A percentile compares a stretch with the other conserved stretches of the same genome.
Conservation (phyloP, 805 yeast species). For the Osmozyma mogii region DNA sequence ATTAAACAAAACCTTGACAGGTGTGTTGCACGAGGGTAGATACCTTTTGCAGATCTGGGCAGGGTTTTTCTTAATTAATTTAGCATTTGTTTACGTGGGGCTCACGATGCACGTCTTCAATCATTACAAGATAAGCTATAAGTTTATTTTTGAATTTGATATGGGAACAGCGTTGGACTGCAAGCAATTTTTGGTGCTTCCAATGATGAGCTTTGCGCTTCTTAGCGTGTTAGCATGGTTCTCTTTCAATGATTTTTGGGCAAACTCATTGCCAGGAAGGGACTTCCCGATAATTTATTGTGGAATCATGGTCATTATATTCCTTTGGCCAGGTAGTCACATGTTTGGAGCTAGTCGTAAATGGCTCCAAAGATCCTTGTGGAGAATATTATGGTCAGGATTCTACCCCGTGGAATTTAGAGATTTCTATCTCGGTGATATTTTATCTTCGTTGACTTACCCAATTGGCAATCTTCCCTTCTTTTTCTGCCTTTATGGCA, state of each 20-base stretch:
- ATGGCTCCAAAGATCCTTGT: slow-evolving; percentile 67
- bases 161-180: slow-evolving; percentile 57
- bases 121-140: slow-evolving; percentile 71
- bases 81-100: slow-evolving; percentile 60
- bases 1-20: slow-evolving; percentile 28
- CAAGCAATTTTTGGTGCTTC: slow-evolving; percentile 58
- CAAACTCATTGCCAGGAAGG: slow-evolving; percentile 47
- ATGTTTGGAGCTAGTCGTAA: slow-evolving; percentile 56
- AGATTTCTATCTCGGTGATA: slow-evolving; percentile 90
- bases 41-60: slow-evolving; percentile 84
- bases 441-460: slow-evolving; percentile 81
- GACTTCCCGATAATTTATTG: slow-evolving; percentile 78
- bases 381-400: slow-evolving; percentile 75
- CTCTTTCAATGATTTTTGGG: slow-evolving; percentile 66
- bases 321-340: slow-evolving; percentile 56
- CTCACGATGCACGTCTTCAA: slow-evolving; percentile 70
- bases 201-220: slow-evolving; percentile 49
- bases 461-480: slow-evolving; percentile 78
- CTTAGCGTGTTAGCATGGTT: slow-evolving; percentile 65
- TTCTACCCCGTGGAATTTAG: slow-evolving; percentile 91
- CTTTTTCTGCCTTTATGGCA: slow-evolving; percentile 75
- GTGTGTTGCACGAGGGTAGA: slow-evolving; percentile 45
- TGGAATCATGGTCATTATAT: slow-evolving; percentile 39
- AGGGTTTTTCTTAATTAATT: slow-evolving; percentile 63
- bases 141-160: slow-evolving; percentile 85